These are phyloP conservation scores for Serendipita sp. DNA, from an alignment of 1,284 basidiomycete genomes.

Conservation along the genomic window DNA sequence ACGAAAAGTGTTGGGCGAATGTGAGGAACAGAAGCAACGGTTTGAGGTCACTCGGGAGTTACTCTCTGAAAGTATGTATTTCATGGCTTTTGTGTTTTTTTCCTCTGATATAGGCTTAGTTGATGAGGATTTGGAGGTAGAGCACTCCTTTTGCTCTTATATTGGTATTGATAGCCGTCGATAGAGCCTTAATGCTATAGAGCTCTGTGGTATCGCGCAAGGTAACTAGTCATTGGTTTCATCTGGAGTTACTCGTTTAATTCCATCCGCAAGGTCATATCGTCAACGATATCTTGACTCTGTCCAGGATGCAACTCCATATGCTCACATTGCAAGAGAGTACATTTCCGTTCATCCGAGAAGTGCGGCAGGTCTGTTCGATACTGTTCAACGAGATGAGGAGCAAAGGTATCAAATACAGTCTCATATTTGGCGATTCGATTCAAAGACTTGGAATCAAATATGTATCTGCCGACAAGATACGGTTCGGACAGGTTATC, in stretches of 20 bases:
- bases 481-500: constrained; percentile 4
- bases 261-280: not conserved
- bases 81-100: not conserved
- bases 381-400: constrained; percentile 4
- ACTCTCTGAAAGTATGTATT: not conserved
- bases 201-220: constrained; percentile 1
- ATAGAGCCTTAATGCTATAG: constrained; percentile 3
- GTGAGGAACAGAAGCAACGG: not conserved
- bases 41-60: constrained; percentile 1
- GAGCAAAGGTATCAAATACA: not conserved
- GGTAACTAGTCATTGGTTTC: not conserved
- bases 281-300: constrained; percentile 5
- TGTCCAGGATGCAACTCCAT: constrained; percentile 1
- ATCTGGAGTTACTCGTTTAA: not conserved
- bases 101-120: not conserved
- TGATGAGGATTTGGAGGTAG: constrained; percentile 3
- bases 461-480: not conserved
- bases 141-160: not conserved
- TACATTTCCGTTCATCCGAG: not conserved
- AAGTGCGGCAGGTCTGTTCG: not conserved
- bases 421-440: not conserved
- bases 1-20: not conserved
- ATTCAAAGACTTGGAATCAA: not conserved
- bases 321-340: not conserved
- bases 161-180: not conserved